Percentiles rank a stretch among this genome's conserved stretches.
Evolutionary conservation across 2,329 filamentous ascomycete genomes (phyloP).

Genomic region (Fusarium sp.): DNA sequence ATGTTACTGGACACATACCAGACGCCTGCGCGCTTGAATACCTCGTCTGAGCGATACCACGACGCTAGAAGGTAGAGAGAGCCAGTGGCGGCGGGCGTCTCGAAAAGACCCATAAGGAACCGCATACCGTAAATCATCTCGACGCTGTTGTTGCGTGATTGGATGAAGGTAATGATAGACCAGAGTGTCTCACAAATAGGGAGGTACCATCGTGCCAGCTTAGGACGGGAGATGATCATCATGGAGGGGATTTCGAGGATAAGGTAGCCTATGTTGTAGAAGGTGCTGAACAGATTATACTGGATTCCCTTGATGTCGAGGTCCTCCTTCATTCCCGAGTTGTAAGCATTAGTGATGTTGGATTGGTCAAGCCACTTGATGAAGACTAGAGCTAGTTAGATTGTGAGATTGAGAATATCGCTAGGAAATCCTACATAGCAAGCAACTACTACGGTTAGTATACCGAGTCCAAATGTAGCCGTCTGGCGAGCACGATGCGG

Average conservation of each 20-base stretch:
- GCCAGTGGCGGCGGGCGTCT: slow-evolving; percentile 35
- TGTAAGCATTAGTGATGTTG: slow-evolving; percentile 53
- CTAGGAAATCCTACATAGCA: slow-evolving; percentile 12
- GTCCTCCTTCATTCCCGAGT: slow-evolving; percentile 55
- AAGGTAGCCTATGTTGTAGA: slow-evolving; percentile 47
- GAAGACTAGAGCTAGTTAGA: slow-evolving; percentile 24
- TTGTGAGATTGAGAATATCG: background rate
- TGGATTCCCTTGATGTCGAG: slow-evolving; percentile 49
- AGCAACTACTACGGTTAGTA: slow-evolving; percentile 14
- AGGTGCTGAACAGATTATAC: slow-evolving; percentile 43
- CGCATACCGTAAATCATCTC: slow-evolving; percentile 27
- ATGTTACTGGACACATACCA: slow-evolving; percentile 55
- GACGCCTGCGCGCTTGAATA: slow-evolving; percentile 62
- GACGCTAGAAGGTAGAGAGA: slow-evolving; percentile 48
- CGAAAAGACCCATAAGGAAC: slow-evolving; percentile 36
- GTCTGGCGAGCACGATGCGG: background rate
- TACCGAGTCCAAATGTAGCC: background rate
- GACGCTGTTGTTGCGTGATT: slow-evolving; percentile 10
- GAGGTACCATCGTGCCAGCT: slow-evolving; percentile 17
- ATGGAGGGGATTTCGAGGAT: slow-evolving; percentile 42
- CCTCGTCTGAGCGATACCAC: slow-evolving; percentile 51
- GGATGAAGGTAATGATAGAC: slow-evolving; percentile 23
- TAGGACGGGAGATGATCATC: slow-evolving; percentile 41
- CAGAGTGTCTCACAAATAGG: slow-evolving; percentile 27
- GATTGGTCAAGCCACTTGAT: slow-evolving; percentile 50